Evolutionary conservation across 371 early-diverging fungal species (phyloP).

Genomic region (Haplosporangium sp.): DNA sequence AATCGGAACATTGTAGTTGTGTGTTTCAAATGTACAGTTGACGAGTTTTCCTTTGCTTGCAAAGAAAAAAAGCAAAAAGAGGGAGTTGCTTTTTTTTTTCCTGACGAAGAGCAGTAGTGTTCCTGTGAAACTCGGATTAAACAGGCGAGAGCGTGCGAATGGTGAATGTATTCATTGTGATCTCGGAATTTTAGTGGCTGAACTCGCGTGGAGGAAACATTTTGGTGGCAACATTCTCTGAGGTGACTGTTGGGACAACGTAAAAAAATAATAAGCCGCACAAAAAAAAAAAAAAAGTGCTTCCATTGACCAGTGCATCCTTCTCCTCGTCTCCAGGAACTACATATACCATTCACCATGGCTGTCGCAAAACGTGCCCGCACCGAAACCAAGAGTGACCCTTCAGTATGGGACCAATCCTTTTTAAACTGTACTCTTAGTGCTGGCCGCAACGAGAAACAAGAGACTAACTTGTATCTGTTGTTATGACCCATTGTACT

Average conservation of each 20-base stretch:
- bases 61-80: neutral
- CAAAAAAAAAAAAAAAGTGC: neutral
- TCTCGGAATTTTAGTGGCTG: too few relatives aligned
- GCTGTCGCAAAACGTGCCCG: constrained; percentile 46
- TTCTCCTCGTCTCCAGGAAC: neutral
- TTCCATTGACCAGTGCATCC: neutral
- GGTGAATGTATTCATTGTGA: too few relatives aligned
- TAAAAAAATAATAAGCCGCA: too few relatives aligned
- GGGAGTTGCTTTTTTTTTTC: neutral
- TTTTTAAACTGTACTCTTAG: neutral
- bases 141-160: too few relatives aligned
- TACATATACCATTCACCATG: constrained; percentile 7
- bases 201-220: too few relatives aligned
- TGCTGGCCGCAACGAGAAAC: neutral
- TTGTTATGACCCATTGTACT: neutral
- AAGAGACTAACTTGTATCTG: neutral
- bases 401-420: constrained; percentile 15
- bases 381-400: constrained; percentile 14
- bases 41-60: neutral
- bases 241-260: constrained; percentile 1
- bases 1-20: constrained; percentile 30
- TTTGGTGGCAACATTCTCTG: too few relatives aligned
- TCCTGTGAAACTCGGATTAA: too few relatives aligned
- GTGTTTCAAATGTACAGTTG: neutral
- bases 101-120: too few relatives aligned